Percentiles rank a stretch among this genome's conserved stretches.
These are phyloP conservation scores for Trypethelium eluteriae DNA, from an alignment of 495 filamentous ascomycete genomes.

Conservation along the genomic window DNA sequence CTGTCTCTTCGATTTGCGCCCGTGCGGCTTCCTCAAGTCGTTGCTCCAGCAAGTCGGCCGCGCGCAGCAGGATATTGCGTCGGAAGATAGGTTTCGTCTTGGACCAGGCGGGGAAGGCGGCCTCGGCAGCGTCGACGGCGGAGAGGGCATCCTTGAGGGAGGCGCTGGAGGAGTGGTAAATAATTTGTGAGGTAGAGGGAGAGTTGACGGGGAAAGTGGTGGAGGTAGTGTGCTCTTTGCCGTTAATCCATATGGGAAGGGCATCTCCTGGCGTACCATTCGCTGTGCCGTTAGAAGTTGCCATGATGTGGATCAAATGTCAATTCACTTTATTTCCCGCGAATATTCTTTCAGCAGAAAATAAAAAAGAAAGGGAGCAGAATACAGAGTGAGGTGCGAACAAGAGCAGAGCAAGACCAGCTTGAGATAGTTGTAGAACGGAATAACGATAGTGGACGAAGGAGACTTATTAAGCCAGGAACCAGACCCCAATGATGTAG, in stretches of 20 bases:
- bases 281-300: slow-evolving; percentile 11
- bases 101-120: slow-evolving; percentile 66
- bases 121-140: slow-evolving; percentile 57
- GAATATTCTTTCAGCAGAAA: background rate
- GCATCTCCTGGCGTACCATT: slow-evolving; percentile 16
- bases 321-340: background rate
- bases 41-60: slow-evolving; percentile 57
- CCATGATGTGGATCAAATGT: background rate
- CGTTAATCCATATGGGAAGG: slow-evolving; percentile 64
- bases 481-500: too few relatives aligned
- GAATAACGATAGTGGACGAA: background rate
- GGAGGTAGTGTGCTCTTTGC: slow-evolving; percentile 53
- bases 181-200: slow-evolving; percentile 53
- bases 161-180: slow-evolving; percentile 56
- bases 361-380: background rate
- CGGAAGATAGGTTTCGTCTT: slow-evolving; percentile 53
- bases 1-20: slow-evolving; percentile 65
- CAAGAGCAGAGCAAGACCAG: slow-evolving; percentile 1
- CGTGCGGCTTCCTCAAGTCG: slow-evolving; percentile 55
- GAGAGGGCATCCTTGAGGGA: slow-evolving; percentile 52
- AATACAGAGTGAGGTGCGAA: background rate
- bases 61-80: slow-evolving; percentile 63
- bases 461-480: background rate
- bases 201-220: slow-evolving; percentile 59
- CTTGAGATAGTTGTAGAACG: background rate